Percentiles rank a stretch among this genome's conserved stretches.
Evolutionary conservation across 768 basidiomycete species (phyloP).

Genomic region (Podaxis sp.): DNA sequence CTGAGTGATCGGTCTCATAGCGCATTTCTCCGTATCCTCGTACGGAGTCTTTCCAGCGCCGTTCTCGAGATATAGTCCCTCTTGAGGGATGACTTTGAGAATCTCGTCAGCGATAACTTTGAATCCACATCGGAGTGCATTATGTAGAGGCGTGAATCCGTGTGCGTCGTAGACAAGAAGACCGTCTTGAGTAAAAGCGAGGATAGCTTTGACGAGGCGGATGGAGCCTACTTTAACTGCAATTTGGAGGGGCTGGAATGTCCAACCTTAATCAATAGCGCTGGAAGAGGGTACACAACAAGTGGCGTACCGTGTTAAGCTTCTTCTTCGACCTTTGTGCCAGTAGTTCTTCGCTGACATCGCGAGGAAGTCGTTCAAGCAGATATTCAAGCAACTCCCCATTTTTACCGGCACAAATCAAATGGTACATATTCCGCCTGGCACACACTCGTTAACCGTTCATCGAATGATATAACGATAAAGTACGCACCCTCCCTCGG

Average conservation of each 20-base stretch:
- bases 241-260: constrained; percentile 47
- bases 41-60: constrained; percentile 40
- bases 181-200: constrained; percentile 31
- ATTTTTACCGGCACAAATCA: constrained; percentile 28
- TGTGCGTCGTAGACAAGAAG: constrained; percentile 38
- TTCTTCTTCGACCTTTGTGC: constrained; percentile 39
- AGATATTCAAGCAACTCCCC: constrained; percentile 35
- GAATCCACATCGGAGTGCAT: constrained; percentile 33
- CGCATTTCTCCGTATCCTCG: constrained; percentile 26
- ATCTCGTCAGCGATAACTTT: constrained; percentile 34
- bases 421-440: constrained; percentile 59
- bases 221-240: constrained; percentile 35
- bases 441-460: not conserved
- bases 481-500: constrained; percentile 34
- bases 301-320: constrained; percentile 38
- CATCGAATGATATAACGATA: not conserved
- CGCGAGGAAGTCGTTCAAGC: constrained; percentile 45
- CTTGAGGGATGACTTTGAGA: constrained; percentile 30
- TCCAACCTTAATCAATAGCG: not conserved
- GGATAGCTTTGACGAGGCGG: constrained; percentile 28
- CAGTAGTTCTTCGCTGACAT: constrained; percentile 40
- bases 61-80: constrained; percentile 44
- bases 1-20: constrained; percentile 22
- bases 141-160: constrained; percentile 50
- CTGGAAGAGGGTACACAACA: not conserved